phyloP scores from a whole-genome alignment of 495 filamentous ascomycete genomes.

The Jackrogersella multiformis region DNA sequence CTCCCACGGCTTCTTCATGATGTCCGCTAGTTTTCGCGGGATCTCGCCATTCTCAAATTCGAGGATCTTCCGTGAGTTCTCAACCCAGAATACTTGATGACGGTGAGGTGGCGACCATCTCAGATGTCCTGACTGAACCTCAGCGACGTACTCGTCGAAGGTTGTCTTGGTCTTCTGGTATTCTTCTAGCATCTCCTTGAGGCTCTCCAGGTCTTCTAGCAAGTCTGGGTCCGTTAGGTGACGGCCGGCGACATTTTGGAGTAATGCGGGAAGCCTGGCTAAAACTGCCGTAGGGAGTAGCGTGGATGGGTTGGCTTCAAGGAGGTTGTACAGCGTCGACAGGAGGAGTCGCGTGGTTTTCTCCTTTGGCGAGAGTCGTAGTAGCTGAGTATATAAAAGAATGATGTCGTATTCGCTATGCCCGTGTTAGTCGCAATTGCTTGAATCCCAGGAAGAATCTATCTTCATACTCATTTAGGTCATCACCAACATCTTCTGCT shows the following conservation, averaged over 20 bases:
- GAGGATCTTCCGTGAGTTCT: slow-evolving; percentile 92
- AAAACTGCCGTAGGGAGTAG: slow-evolving; percentile 85
- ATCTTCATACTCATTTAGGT: slow-evolving; percentile 75
- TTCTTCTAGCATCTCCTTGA: slow-evolving; percentile 84
- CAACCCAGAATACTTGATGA: slow-evolving; percentile 89
- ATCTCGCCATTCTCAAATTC: slow-evolving; percentile 83
- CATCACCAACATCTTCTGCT: slow-evolving; percentile 81
- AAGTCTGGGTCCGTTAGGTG: slow-evolving; percentile 91
- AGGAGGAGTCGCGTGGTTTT: slow-evolving; percentile 94
- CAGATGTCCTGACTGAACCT: slow-evolving; percentile 87
- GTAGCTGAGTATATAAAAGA: slow-evolving; percentile 86
- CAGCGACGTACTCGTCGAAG: slow-evolving; percentile 93
- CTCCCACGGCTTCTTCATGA: slow-evolving; percentile 86
- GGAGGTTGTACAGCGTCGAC: slow-evolving; percentile 87
- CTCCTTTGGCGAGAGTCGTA: slow-evolving; percentile 93
- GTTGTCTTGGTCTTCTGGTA: slow-evolving; percentile 97
- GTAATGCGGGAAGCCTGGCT: slow-evolving; percentile 80
- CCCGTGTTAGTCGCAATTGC: slow-evolving; percentile 26
- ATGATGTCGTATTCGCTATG: slow-evolving; percentile 89
- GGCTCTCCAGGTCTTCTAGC: slow-evolving; percentile 78
- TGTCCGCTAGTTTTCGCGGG: slow-evolving; percentile 84
- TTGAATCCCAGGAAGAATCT: slow-evolving; percentile 4
- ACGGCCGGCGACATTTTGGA: slow-evolving; percentile 81
- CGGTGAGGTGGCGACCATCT: slow-evolving; percentile 96
- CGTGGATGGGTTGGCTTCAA: slow-evolving; percentile 75